Evolutionary conservation across 2,329 filamentous ascomycete species (phyloP), one percentile per base, ranked within the genome.

Genomic region (Fusarium pseudonygamai): DNA sequence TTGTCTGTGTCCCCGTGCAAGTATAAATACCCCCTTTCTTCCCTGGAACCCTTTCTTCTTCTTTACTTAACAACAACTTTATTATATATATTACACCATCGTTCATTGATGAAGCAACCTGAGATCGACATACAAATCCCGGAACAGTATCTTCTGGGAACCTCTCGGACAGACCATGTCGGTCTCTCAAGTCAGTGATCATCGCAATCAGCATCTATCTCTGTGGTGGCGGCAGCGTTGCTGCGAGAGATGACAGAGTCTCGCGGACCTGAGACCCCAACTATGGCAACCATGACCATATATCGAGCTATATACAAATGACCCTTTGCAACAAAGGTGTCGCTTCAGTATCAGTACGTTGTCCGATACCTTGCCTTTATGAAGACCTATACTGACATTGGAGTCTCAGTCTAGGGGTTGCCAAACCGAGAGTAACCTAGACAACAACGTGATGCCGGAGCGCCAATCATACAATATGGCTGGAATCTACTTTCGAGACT

Each of bases 1-100:
- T 32, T n/a, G 13, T 13, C 4, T 9, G 45, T 20, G 8, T 36
- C 11, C 3, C 9, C 3, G n/a, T 15, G 5, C 10, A 40, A 32
- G 52, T 42, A 67, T 53, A 66, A 67, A 36, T 34, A 42, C n/a
- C 28, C 24, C 40, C 16, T 30, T 5, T 16, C 24, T 46, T 8
- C 40, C n/a, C 39, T 5, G 5, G 9, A 2, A 24, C 6, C 9
- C 3, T 37, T n/a, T 11, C 37, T 37, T 39, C 37, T 34, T 20
- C 22, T 30, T 34, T 1, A 13, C 37, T 24, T 14, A 28, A 50
- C 12, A 11, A 28, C 18, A 22, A 32, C 14, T 30, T 24, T 14
- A 43, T 20, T 12, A 22, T 32, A 60, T 32, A 60, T 32, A 40
- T 11, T 30, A 26, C 14, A 8, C 3, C 2, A 16, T 37, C 8